Conservation (phyloP, 441 rosid species). For the Biscutella laevigata region DNA sequence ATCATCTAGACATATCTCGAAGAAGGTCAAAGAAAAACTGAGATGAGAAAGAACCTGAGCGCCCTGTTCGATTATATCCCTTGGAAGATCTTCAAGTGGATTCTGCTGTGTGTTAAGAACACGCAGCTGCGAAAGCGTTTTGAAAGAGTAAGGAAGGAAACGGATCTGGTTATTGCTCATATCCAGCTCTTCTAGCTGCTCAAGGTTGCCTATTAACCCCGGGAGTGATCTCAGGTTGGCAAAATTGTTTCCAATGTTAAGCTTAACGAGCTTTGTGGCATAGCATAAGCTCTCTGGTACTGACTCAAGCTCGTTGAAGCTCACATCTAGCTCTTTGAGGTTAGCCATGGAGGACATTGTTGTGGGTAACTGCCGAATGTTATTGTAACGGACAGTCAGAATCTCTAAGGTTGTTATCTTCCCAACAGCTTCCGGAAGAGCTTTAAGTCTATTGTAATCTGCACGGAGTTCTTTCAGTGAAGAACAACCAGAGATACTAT, state of each 20-base stretch:
- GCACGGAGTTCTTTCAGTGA: slow-evolving; percentile 62
- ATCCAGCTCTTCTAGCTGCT: slow-evolving; percentile 83
- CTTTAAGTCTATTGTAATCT: slow-evolving; percentile 85
- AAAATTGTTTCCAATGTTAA: slow-evolving; percentile 87
- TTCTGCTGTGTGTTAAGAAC: slow-evolving; percentile 60
- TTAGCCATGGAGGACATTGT: slow-evolving; percentile 75
- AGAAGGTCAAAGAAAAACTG: neutral
- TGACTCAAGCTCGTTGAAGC: slow-evolving; percentile 96
- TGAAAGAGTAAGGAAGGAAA: slow-evolving; percentile 75
- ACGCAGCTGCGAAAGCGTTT: slow-evolving; percentile 54
- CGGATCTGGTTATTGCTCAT: slow-evolving; percentile 95
- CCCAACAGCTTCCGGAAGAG: slow-evolving; percentile 96
- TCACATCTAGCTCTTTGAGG: slow-evolving; percentile 77
- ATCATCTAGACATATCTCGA: neutral
- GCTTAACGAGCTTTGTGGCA: slow-evolving; percentile 73
- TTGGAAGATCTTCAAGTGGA: slow-evolving; percentile 85
- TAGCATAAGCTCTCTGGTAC: slow-evolving; percentile 94
- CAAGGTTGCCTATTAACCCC: slow-evolving; percentile 86
- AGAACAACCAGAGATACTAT: slow-evolving; percentile 60
- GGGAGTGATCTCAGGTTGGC: slow-evolving; percentile 77
- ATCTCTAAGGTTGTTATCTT: slow-evolving; percentile 71
- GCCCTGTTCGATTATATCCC: slow-evolving; percentile 61
- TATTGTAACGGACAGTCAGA: slow-evolving; percentile 73
- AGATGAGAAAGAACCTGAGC: slow-evolving; percentile 56
- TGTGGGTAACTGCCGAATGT: slow-evolving; percentile 79